Conservation (phyloP, 2,329 filamentous ascomycete species). For the Hypoxylon sp. region DNA sequence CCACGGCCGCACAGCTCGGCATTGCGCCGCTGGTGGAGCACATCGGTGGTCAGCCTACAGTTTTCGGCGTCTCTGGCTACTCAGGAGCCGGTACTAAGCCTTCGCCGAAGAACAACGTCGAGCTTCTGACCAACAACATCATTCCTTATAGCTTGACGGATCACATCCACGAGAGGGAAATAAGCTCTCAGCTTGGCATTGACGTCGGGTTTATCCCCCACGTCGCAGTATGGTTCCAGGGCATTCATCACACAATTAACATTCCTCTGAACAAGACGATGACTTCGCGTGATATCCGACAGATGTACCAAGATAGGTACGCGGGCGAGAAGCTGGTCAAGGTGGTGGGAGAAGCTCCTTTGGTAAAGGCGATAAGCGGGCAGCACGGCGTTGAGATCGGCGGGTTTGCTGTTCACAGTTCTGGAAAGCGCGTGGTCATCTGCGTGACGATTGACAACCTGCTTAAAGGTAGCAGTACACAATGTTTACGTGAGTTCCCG, state of each 20-base stretch:
- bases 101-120: slow-evolving; percentile 91
- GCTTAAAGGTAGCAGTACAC: slow-evolving; percentile 91
- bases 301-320: slow-evolving; percentile 95
- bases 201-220: slow-evolving; percentile 90
- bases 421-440: slow-evolving; percentile 91
- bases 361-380: slow-evolving; percentile 85
- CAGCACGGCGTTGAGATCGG: slow-evolving; percentile 95
- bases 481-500: slow-evolving; percentile 91
- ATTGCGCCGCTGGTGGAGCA: slow-evolving; percentile 84
- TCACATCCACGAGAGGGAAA: slow-evolving; percentile 95
- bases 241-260: slow-evolving; percentile 91
- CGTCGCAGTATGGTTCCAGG: slow-evolving; percentile 96
- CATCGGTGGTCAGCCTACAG: slow-evolving; percentile 81
- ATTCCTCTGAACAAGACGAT: slow-evolving; percentile 88
- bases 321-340: slow-evolving; percentile 96
- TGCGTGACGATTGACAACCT: slow-evolving; percentile 95
- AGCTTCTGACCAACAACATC: slow-evolving; percentile 85
- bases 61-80: slow-evolving; percentile 94
- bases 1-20: slow-evolving; percentile 90
- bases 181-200: slow-evolving; percentile 80
- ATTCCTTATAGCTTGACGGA: slow-evolving; percentile 92
- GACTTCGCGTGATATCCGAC: slow-evolving; percentile 90
- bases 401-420: slow-evolving; percentile 91
- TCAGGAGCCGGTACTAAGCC: slow-evolving; percentile 96
- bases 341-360: slow-evolving; percentile 86